These are phyloP conservation scores for Mycena vulgaris DNA, from an alignment of 768 basidiomycete genomes.

Conservation along the genomic window DNA sequence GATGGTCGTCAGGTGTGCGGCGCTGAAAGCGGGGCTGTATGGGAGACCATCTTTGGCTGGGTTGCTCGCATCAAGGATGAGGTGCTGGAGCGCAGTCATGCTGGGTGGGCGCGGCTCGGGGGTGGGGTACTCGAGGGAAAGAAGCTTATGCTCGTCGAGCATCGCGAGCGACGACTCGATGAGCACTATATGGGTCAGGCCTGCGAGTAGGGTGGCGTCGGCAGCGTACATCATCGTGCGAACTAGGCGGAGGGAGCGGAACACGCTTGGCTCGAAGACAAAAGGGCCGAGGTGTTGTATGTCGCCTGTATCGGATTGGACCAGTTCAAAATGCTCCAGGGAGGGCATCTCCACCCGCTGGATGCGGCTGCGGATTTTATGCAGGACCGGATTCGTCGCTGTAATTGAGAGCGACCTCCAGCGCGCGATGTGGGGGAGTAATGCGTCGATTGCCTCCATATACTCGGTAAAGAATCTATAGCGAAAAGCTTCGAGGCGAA, in stretches of 20 bases:
- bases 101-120: conserved; percentile 22
- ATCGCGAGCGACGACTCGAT: conserved; percentile 30
- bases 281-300: conserved; percentile 34
- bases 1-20: conserved; percentile 23
- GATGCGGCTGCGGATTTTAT: conserved; percentile 13
- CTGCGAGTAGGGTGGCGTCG: conserved; percentile 24
- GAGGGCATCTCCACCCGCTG: conserved; percentile 6
- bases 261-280: conserved; percentile 18
- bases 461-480: conserved; percentile 31
- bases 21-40: conserved; percentile 31
- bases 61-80: conserved; percentile 29
- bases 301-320: conserved; percentile 26
- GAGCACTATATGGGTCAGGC: conserved; percentile 21
- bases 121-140: conserved; percentile 29
- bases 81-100: conserved; percentile 17
- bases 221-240: conserved; percentile 34
- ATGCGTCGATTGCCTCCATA: conserved; percentile 7
- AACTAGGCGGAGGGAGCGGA: conserved; percentile 26
- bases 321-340: conserved; percentile 26
- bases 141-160: conserved; percentile 34
- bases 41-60: conserved; percentile 14
- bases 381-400: conserved; percentile 32
- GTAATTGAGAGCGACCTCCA: conserved; percentile 23
- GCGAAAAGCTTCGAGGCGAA: conserved; percentile 29
- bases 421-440: conserved; percentile 16